Conservation (phyloP, 352 stramenopile species). For the Globisporangium paddicum region DNA sequence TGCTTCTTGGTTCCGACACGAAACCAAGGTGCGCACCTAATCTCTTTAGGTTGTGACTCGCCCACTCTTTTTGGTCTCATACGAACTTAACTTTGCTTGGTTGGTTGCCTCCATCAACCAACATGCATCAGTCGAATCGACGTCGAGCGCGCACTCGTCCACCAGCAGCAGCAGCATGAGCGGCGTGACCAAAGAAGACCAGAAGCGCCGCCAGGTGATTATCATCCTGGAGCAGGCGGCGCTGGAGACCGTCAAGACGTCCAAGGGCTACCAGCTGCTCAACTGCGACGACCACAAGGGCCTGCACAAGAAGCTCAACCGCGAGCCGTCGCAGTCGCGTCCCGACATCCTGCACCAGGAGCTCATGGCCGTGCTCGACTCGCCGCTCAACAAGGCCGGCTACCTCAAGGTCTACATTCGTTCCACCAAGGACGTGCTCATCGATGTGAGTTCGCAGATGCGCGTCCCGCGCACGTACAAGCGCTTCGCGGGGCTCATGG, state of each 20-base stretch:
- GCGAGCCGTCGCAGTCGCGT: conserved; percentile 95
- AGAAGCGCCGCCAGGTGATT: conserved; percentile 91
- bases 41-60: too few species aligned
- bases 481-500: conserved; percentile 95
- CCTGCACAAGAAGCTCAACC: conserved; percentile 94
- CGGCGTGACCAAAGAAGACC: conserved; percentile 49
- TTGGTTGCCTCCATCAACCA: too few species aligned
- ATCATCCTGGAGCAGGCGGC: conserved; percentile 97
- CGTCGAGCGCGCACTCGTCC: neutral
- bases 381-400: conserved; percentile 98
- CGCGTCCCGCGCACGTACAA: conserved; percentile 99
- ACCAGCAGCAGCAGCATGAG: conserved; percentile 20
- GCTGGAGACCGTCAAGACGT: conserved; percentile 99
- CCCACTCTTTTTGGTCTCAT: too few species aligned
- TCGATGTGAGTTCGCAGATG: conserved; percentile 98
- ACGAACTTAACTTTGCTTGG: too few species aligned
- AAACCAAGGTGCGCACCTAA: too few species aligned
- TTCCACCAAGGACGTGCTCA: conserved; percentile 96
- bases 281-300: conserved; percentile 99
- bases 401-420: conserved; percentile 98
- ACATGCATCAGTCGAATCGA: too few species aligned
- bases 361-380: conserved; percentile 98
- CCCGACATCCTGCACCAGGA: conserved; percentile 99
- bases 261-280: conserved; percentile 98
- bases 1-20: too few species aligned